A percentile compares a stretch with the other conserved stretches of the same genome.
Conservation (phyloP, 192 early-diverging fungal genomes). For the Coemansia sp. region DNA sequence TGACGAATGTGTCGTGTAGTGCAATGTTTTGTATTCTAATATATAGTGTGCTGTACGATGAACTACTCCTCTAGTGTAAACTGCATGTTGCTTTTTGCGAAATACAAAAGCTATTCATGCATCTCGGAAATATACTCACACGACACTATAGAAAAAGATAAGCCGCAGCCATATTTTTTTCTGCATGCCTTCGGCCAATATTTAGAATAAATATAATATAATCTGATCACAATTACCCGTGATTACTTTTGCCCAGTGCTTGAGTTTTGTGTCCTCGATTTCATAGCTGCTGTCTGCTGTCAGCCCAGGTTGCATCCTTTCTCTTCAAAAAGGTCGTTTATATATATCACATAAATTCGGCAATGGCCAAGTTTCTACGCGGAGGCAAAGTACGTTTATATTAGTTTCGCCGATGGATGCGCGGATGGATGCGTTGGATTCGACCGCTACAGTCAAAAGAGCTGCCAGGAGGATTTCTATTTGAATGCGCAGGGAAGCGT, state of each 20-base stretch:
- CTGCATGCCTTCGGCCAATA: too few species aligned
- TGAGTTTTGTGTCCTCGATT: background rate
- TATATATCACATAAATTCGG: slow-evolving; percentile 16
- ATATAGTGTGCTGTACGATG: too few species aligned
- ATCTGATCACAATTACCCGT: background rate
- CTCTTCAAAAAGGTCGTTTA: slow-evolving; percentile 18
- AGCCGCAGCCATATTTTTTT: too few species aligned
- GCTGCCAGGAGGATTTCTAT: background rate
- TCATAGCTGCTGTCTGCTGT: too few species aligned
- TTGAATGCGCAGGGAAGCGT: too few species aligned
- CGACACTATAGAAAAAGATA: too few species aligned
- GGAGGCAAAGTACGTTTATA: slow-evolving; percentile 49
- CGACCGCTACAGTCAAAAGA: background rate
- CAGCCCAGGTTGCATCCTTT: slow-evolving; percentile 19
- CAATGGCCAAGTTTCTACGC: slow-evolving; percentile 53
- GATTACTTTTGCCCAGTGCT: background rate
- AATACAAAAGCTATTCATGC: too few species aligned
- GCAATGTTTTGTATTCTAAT: background rate
- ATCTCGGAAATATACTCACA: too few species aligned
- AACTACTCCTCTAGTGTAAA: background rate
- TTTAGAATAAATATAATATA: background rate
- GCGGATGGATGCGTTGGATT: slow-evolving; percentile 15
- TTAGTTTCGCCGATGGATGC: slow-evolving; percentile 23
- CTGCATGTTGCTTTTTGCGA: slow-evolving; percentile 13
- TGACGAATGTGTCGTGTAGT: slow-evolving; percentile 20